Percentiles rank a stretch among this genome's conserved stretches.
These are phyloP conservation scores for Bruguiera sexangula DNA, from an alignment of 345 rosid species.

Conservation along the genomic window DNA sequence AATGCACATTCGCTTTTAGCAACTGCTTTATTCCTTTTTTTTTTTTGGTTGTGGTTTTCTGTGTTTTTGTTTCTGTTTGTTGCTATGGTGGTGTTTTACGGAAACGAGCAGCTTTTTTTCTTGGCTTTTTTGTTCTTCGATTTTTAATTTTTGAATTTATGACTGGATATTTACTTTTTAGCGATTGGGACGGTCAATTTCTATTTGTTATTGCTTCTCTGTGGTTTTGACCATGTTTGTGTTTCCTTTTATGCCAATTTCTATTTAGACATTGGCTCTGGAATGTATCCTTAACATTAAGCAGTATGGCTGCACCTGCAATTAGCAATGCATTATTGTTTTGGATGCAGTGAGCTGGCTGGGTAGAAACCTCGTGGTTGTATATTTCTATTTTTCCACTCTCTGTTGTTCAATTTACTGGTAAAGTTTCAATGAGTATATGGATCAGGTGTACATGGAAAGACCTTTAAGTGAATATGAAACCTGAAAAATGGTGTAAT, in stretches of 20 bases:
- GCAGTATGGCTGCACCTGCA: background rate
- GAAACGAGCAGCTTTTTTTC: background rate
- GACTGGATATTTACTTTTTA: background rate
- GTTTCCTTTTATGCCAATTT: too few relatives aligned
- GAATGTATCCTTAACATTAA: too few relatives aligned
- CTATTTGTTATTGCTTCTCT: background rate
- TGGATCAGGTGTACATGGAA: too few relatives aligned
- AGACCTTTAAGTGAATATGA: background rate
- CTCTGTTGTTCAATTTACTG: too few relatives aligned
- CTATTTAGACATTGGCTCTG: too few relatives aligned
- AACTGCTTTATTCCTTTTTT: too few relatives aligned
- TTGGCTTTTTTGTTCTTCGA: background rate
- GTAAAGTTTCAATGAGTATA: too few relatives aligned
- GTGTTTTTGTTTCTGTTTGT: too few relatives aligned
- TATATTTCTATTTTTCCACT: background rate
- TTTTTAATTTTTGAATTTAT: background rate
- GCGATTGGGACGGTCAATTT: background rate
- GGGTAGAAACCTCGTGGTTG: background rate
- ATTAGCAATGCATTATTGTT: background rate
- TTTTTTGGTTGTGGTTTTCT: too few relatives aligned
- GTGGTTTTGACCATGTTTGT: background rate
- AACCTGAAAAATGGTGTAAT: background rate
- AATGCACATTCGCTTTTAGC: too few relatives aligned
- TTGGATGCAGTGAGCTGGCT: slow-evolving; percentile 2
- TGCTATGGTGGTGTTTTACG: too few relatives aligned